Evolutionary conservation across 2,329 filamentous ascomycete species (phyloP), one percentile per base, ranked within the genome.

Genomic region (Chaetothyriales sp.): DNA sequence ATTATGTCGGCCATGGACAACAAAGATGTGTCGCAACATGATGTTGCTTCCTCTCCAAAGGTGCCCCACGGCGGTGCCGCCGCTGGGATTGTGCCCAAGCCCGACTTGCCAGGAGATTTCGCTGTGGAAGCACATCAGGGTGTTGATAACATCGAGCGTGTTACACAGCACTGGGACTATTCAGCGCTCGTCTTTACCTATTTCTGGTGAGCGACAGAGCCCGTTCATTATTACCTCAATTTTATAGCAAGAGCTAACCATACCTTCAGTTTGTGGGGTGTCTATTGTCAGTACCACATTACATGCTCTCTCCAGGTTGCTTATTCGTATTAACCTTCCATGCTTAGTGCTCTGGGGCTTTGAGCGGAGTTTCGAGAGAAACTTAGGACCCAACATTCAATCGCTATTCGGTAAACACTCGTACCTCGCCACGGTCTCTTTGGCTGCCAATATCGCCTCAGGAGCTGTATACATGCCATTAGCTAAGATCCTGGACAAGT

Each of bases 401-500:
- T 40, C 33, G 10, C 33, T 40, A 9, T 40, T 40, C 13, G 33
- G 33, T 13, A 15, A 40, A 40, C 33, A 40, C 33, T 40, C 33
- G 15, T 40, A 40, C 33, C 33, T 40, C 4, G 9, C 33, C 33
- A 40, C 33, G 5, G 33, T 40, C 2, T 40, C 33, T 15, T 40
- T 40, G 33, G 33, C 33, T 40, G 33, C 33, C 33, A 40, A 40
- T 15, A 40, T 40, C 4, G 33, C 33, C 33, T 40, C 33, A 15
- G 33, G 33, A 40, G 46, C 46, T 4, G 28, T 47, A 10, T 47
- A 47, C 20, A 47, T 47, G 18, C 46, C 46, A 2, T 28, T 47
- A 19, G 78, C 80, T 50, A 83, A 82, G 63, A 67, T 81, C 18
- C 67, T 83, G 51, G 76, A 83, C 65, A 68, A 79, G 46, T 82